Base-by-base conservation (phyloP, 768 basidiomycete genomes). In the Chalciporus sphaerocephalus region DNA sequence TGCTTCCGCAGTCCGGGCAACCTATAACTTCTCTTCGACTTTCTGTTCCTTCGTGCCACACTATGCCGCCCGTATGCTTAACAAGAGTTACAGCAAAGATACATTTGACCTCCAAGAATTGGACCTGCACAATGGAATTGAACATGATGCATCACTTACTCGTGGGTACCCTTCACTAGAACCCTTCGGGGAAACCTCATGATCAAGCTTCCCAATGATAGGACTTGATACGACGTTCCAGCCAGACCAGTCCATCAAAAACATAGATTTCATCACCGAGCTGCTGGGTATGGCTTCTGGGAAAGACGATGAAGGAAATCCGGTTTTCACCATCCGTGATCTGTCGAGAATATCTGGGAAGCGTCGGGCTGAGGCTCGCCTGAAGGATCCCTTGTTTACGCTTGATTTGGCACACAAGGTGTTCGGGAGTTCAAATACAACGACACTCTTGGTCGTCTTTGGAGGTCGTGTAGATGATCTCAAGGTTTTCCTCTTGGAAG, bases 11-110 rank as follows among this genome's bases (percentile, higher is more conserved):
- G 70, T 85, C 50, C 73, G 75, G 0, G 35, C 69, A 22, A 79
- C 83, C 1, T 90, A 75, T 70, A 90, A 90, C 65, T 87, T 88
- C 51, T 68, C 77, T 1, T 68, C 83, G 0, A 73, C 79, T 2
- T 87, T 91, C 66, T 81, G 79, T 53, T 74, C 68, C 52, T 87
- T 79, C 57, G 82, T 85, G 0, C 79, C 85, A n/a, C 74, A 74
- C 46, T 76, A 67, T 59, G 70, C 72, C 2, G 79, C 83, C 24
- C 58, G 68, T 6, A 68, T 82, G 67, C 62, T 91, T 45, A 69
- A 73, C 8, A 80, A 74, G 50, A 69, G 65, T 17, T 89, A 86
- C 53, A 50, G 54, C 44, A 73, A 49, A 6, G 87, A 81, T 45
- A 78, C 68, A 6, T 77, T 87, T 51, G 78, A 89, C 55, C 68